Conservation (phyloP, 768 basidiomycete species). For the Lactarius trivialis region DNA sequence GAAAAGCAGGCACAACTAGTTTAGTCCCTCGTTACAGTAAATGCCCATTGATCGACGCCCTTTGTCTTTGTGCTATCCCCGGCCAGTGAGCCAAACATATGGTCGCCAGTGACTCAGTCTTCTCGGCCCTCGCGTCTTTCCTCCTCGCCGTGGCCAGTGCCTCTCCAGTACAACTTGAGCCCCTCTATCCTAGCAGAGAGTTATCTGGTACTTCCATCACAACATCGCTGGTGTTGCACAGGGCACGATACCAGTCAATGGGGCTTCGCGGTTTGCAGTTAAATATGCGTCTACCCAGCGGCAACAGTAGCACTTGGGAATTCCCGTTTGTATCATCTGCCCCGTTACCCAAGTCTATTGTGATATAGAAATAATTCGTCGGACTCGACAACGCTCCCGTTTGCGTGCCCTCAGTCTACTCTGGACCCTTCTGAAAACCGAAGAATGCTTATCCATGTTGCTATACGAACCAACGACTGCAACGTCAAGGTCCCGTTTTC, state of each 20-base stretch:
- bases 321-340: conserved; percentile 47
- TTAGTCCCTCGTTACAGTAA: too few species aligned
- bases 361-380: conserved; percentile 41
- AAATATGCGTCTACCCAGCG: conserved; percentile 59
- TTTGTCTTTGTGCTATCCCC: neutral
- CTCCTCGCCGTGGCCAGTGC: conserved; percentile 29
- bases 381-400: conserved; percentile 51
- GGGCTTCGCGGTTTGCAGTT: conserved; percentile 53
- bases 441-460: conserved; percentile 80
- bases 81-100: conserved; percentile 26
- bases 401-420: conserved; percentile 63
- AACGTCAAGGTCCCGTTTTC: conserved; percentile 40
- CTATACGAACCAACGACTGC: conserved; percentile 55
- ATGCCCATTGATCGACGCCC: neutral
- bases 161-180: conserved; percentile 30
- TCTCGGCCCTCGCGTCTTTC: conserved; percentile 30
- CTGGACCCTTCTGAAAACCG: conserved; percentile 45
- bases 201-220: conserved; percentile 27
- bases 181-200: conserved; percentile 32
- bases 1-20: too few species aligned
- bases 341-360: neutral
- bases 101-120: conserved; percentile 34
- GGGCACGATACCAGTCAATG: conserved; percentile 43
- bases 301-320: conserved; percentile 49
- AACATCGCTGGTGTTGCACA: conserved; percentile 54